Percentiles rank a stretch among this genome's conserved stretches.
phyloP scores from a whole-genome alignment of 345 rosid species.

The Pseudoturritis turrita region DNA sequence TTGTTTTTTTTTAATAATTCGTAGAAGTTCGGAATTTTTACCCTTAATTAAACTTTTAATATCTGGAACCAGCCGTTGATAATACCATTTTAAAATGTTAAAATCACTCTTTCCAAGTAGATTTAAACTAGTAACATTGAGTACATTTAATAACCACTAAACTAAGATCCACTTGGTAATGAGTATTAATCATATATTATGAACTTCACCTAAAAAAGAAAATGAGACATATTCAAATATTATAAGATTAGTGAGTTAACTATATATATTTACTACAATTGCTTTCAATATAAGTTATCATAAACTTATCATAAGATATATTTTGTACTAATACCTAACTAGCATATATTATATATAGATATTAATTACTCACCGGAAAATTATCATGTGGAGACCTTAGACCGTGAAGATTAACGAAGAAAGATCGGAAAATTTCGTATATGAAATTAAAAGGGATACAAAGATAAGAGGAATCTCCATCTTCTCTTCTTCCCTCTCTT shows the following conservation, averaged over 20 bases:
- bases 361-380: background rate
- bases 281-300: background rate
- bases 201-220: background rate
- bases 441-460: constrained; percentile 16
- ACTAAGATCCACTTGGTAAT: too few relatives aligned
- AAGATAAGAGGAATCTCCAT: constrained; percentile 2
- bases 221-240: background rate
- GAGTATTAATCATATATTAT: too few relatives aligned
- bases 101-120: too few relatives aligned
- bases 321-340: too few relatives aligned
- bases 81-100: too few relatives aligned
- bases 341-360: background rate
- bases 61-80: too few relatives aligned
- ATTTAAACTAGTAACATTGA: too few relatives aligned
- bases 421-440: background rate
- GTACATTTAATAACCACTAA: too few relatives aligned
- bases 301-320: background rate
- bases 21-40: too few relatives aligned
- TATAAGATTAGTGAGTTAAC: background rate
- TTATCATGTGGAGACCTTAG: background rate
- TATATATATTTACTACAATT: background rate
- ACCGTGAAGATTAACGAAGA: background rate
- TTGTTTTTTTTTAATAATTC: too few relatives aligned
- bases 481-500: constrained; percentile 12
- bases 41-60: too few relatives aligned